Conservation (phyloP, 805 yeast genomes). For the Hemisphaericaspora nanyangensis region DNA sequence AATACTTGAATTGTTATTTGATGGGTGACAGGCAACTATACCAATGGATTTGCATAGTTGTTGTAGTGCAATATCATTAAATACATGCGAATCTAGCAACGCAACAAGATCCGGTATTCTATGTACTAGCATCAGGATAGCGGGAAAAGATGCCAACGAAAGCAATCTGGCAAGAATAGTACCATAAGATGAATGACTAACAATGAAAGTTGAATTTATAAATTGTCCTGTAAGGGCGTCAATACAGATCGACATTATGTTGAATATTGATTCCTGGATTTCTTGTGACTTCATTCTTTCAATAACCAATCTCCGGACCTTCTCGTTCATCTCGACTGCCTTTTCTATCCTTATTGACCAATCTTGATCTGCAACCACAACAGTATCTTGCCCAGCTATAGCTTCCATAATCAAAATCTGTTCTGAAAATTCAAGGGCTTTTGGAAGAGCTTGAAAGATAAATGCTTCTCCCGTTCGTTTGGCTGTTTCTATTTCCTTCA, state of each 20-base stretch:
- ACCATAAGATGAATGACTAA: conserved; percentile 29
- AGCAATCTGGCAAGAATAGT: conserved; percentile 30
- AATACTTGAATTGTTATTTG: conserved; percentile 8
- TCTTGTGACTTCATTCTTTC: conserved; percentile 17
- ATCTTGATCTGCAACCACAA: conserved; percentile 63
- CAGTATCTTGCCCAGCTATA: conserved; percentile 45
- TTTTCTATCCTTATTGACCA: conserved; percentile 71
- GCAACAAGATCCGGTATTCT: conserved; percentile 19
- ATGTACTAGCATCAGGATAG: conserved; percentile 18
- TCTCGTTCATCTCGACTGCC: conserved; percentile 59
- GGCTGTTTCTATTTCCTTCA: conserved; percentile 18
- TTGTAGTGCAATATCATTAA: conserved; percentile 18
- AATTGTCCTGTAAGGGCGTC: conserved; percentile 30
- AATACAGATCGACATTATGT: conserved; percentile 31
- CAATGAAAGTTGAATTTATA: conserved; percentile 8
- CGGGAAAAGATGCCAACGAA: conserved; percentile 26
- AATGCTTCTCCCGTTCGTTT: conserved; percentile 17
- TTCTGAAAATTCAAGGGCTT: conserved; percentile 51
- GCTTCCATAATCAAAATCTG: conserved; percentile 67
- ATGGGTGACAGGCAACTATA: conserved; percentile 44
- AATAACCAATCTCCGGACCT: conserved; percentile 34
- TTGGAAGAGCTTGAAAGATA: conserved; percentile 25
- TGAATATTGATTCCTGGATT: conserved; percentile 13
- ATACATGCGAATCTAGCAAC: conserved; percentile 17
- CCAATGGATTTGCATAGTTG: conserved; percentile 46